phyloP scores from a whole-genome alignment of 805 yeast species.

The Nakazawaea populi region DNA sequence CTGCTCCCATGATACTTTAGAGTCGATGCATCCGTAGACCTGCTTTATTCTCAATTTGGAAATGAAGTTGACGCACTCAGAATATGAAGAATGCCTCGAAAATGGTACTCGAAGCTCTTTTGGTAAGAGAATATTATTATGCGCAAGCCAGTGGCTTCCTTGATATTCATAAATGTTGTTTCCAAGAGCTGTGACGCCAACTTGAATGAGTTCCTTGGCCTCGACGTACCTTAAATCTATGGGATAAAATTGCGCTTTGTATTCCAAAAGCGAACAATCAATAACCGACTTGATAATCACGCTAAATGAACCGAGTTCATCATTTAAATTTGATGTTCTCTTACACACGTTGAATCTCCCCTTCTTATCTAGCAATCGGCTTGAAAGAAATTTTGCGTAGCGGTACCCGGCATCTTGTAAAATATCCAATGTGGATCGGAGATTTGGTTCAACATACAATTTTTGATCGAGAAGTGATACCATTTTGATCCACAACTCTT shows the following conservation, averaged over 20 bases:
- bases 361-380: conserved; percentile 1
- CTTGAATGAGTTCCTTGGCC: neutral
- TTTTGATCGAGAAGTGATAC: conserved; percentile 14
- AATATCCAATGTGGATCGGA: neutral
- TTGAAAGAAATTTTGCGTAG: conserved; percentile 6
- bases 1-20: conserved; percentile 25
- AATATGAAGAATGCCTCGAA: conserved; percentile 42
- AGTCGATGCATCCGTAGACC: conserved; percentile 38
- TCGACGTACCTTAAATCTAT: neutral
- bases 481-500: conserved; percentile 42
- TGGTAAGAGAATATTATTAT: conserved; percentile 26
- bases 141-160: conserved; percentile 14
- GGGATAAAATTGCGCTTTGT: neutral
- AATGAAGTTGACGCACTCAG: conserved; percentile 31
- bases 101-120: conserved; percentile 31
- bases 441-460: neutral
- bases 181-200: conserved; percentile 11
- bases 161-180: conserved; percentile 22
- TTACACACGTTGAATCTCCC: neutral
- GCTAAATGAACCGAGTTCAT: conserved; percentile 4
- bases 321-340: neutral
- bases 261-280: neutral
- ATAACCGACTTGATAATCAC: conserved; percentile 7
- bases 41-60: conserved; percentile 30
- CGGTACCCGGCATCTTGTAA: neutral